Percentiles rank a stretch among this genome's conserved stretches.
These are phyloP conservation scores for Ajuga reptans DNA, from an alignment of 305 asterid genomes.

Conservation along the genomic window DNA sequence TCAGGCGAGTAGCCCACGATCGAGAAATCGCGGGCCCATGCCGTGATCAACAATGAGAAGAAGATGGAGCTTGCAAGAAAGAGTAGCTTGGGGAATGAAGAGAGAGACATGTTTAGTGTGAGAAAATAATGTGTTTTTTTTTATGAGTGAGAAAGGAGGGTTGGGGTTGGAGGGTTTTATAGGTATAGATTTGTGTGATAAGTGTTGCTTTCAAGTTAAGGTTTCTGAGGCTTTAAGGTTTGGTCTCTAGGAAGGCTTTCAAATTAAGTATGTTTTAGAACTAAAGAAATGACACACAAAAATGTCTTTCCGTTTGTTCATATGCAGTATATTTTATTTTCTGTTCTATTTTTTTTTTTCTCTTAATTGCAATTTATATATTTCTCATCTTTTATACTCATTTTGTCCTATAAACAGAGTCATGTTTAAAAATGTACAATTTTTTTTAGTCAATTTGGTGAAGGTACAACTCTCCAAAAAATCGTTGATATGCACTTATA, in stretches of 20 bases:
- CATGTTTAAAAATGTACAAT: too few species aligned
- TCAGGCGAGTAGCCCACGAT: constrained; percentile 50
- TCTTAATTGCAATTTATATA: too few species aligned
- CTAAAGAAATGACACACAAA: neutral
- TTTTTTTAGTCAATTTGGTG: too few species aligned
- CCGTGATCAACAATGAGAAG: constrained; percentile 18
- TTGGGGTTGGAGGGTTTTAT: constrained; percentile 13
- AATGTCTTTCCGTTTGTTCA: too few species aligned
- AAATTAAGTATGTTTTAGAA: constrained; percentile 22
- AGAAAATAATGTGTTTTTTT: neutral
- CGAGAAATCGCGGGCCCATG: constrained; percentile 39
- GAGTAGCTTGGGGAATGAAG: constrained; percentile 27
- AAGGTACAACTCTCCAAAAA: too few species aligned
- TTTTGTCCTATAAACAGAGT: too few species aligned
- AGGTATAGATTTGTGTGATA: constrained; percentile 1
- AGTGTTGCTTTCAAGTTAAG: constrained; percentile 36
- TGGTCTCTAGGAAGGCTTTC: constrained; percentile 25
- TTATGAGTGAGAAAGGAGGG: neutral
- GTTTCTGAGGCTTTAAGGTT: constrained; percentile 37
- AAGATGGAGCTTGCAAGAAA: constrained; percentile 26
- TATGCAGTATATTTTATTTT: neutral
- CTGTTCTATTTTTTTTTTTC: too few species aligned
- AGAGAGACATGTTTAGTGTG: constrained; percentile 23
- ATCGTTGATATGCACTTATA: too few species aligned
- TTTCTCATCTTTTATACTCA: too few species aligned